Evolutionary conservation across 371 early-diverging fungal species (phyloP), one percentile per base, ranked within the genome.

Genomic region (Batkoa obscura): DNA sequence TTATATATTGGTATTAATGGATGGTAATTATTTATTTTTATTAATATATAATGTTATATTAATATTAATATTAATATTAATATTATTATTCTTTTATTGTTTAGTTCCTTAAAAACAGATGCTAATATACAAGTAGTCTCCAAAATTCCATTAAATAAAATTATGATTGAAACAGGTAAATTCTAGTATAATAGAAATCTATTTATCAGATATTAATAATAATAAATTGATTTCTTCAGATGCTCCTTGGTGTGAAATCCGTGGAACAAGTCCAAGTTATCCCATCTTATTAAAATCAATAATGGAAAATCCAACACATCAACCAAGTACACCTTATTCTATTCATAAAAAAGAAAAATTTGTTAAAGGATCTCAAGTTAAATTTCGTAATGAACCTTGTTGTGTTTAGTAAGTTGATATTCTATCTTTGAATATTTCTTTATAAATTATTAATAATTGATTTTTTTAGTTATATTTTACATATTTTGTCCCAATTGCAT

Each of bases 1-100:
- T 69, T 94, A 35, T 91, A 81, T 65, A 93, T 99, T 65, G 96
- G 98, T 23, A 74, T 99, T 60, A 99, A 98, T 65, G 99, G 99
- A 8, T 94, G 95, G 72, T 72, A 63, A 46, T 58, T 46, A 17
- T 37, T 10, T 12, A 33, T n/a, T n/a, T n/a, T 31, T 42, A 17
- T 54, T 9, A 17, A n/a, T 0, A 39, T 60, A 41, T 41, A 31
- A 43, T 30, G 15, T 9, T 39, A 12, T 30, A 31, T 39, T 45
- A 35, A 6, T 30, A 10, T 36, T 31, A 33, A 23, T 46, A 15
- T 54, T 9, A 52, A n/a, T n/a, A n/a, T n/a, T n/a, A n/a, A n/a
- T n/a, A n/a, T n/a, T n/a, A n/a, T n/a, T n/a, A n/a, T n/a, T n/a
- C n/a, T n/a, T n/a, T n/a, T n/a, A n/a, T n/a, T n/a, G n/a, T n/a